These are phyloP conservation scores for Wickerhamomyces sp. DNA, from an alignment of 1,139 yeast genomes.

Conservation along the genomic window DNA sequence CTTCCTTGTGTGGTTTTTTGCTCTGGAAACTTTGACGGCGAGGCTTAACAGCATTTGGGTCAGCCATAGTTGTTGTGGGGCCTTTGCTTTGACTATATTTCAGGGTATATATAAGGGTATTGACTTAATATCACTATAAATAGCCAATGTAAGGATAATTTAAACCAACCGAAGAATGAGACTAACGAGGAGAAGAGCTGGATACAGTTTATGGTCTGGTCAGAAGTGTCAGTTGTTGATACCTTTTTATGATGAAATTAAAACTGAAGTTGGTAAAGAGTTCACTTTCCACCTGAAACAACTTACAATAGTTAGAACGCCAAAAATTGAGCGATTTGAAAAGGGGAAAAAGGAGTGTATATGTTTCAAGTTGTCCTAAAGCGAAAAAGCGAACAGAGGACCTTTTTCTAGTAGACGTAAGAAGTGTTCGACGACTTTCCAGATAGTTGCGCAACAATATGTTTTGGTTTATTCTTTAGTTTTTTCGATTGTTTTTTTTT, in stretches of 20 bases:
- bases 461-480: neutral
- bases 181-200: neutral
- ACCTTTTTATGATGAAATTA: neutral
- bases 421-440: neutral
- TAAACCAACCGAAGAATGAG: too few relatives aligned
- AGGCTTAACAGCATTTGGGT: slow-evolving; percentile 12
- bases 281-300: neutral
- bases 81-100: neutral
- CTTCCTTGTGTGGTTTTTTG: slow-evolving; percentile 28
- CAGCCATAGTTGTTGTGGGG: slow-evolving; percentile 11
- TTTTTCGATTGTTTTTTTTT: neutral
- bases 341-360: neutral
- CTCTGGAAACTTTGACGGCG: slow-evolving; percentile 23
- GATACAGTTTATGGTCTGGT: neutral
- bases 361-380: neutral
- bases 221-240: neutral
- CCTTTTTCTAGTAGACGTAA: neutral
- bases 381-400: neutral
- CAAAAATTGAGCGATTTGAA: neutral
- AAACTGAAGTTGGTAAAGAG: too few relatives aligned
- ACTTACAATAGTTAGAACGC: neutral
- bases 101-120: too few relatives aligned
- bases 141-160: neutral
- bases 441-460: neutral
- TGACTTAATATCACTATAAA: too few relatives aligned